These are phyloP conservation scores for Puccinia sorghi DNA, from an alignment of 1,284 basidiomycete genomes.

Conservation along the genomic window DNA sequence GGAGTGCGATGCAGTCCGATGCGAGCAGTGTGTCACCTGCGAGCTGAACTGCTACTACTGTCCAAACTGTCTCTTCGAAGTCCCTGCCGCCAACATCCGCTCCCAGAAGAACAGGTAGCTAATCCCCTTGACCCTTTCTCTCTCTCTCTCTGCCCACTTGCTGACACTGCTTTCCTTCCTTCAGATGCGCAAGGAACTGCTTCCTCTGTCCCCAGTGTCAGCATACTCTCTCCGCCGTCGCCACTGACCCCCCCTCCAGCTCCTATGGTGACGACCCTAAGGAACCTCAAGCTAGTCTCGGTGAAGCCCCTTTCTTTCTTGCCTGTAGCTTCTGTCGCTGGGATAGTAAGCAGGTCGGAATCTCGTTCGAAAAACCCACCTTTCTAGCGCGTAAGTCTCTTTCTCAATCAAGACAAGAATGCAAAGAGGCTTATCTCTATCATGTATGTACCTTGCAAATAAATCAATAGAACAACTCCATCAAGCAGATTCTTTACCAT, in stretches of 20 bases:
- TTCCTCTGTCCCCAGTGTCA: conserved; percentile 91
- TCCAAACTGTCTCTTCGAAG: conserved; percentile 98
- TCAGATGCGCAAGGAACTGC: conserved; percentile 93
- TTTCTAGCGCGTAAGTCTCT: conserved; percentile 66
- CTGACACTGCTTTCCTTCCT: conserved; percentile 16
- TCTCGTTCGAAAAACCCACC: conserved; percentile 93
- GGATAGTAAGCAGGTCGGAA: conserved; percentile 86
- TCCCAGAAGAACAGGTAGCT: conserved; percentile 86
- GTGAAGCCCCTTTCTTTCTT: conserved; percentile 84
- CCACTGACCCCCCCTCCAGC: conserved; percentile 73
- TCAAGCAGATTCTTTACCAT: conserved; percentile 78
- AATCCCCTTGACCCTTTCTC: conserved; percentile 47
- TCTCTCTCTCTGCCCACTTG: background rate
- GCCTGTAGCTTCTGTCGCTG: conserved; percentile 90
- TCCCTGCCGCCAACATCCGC: conserved; percentile 90
- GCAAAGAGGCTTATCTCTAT: background rate
- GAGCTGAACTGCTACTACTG: conserved; percentile 97
- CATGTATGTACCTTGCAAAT: background rate
- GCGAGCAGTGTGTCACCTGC: conserved; percentile 82
- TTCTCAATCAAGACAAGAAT: background rate
- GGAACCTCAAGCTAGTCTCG: conserved; percentile 61
- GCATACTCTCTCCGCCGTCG: conserved; percentile 81
- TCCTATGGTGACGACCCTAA: conserved; percentile 62
- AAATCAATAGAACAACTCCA: conserved; percentile 73
- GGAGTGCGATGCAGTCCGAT: conserved; percentile 92